Evolutionary conservation across 805 yeast genomes (phyloP), one percentile per base, ranked within the genome.

Genomic region (Lipomyces spencermartinsiae): DNA sequence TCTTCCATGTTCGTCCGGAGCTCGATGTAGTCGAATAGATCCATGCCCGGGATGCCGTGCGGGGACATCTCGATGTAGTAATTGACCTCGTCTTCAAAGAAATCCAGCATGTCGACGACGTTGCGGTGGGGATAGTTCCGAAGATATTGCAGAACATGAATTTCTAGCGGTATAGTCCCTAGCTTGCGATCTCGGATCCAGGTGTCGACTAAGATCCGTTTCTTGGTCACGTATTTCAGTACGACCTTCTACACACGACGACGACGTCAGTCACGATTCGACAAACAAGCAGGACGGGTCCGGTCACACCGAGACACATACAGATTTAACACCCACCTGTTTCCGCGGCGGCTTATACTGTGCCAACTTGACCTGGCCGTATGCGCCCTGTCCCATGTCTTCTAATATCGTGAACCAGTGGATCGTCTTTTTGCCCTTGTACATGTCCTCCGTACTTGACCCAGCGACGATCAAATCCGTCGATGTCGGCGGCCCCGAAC

Each of bases 141-240:
- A 67, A 94, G 80, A n/a, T 88, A 87, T 37, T 94, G 89, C 92
- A 95, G 89, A 58, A 95, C 88, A 77, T 93, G 97, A 72, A 95
- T 95, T 78, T 95, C 99, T n/a, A 94, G 88, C 1, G 98, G 98
- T 49, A 95, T 90, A 0, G 97, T 93, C 5, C 99, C 99, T 55
- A 95, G 80, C 68, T 85, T 85, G 33, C 97, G 85, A 78, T 95
- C 98, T 64, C 98, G 83, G 1, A 93, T 97, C 99, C 99, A 95
- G 0, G 98, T 93, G 77, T 95, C 99, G 10, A 95, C 97, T 74
- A 95, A 82, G 74, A 95, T 95, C 66, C 97, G 85, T 73, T 92
- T 97, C 75, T 95, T 95, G 76, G 91, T 90, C 61, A 95, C 95
- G 73, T 96, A 88, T 78, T 95, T 95, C 67, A 93, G 86, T 19